Evolutionary conservation across 176 grass and related monocot species (phyloP).

Genomic region (Oryza meridionalis): DNA sequence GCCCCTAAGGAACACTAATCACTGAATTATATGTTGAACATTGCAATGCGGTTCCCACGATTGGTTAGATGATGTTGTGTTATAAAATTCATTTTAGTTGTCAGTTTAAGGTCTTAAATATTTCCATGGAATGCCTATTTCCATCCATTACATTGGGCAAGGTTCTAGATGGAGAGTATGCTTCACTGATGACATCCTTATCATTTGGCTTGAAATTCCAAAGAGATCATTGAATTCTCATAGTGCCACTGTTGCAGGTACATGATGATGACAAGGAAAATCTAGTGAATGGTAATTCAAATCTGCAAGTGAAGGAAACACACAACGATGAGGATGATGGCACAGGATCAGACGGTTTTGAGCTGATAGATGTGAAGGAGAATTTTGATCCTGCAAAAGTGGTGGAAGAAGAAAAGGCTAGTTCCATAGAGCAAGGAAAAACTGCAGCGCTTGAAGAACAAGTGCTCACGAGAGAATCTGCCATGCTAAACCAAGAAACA

Average conservation of each 20-base stretch:
- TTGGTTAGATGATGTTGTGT: slow-evolving; percentile 1
- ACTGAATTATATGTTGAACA: not conserved
- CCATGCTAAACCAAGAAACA: slow-evolving; percentile 50
- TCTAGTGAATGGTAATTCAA: slow-evolving; percentile 47
- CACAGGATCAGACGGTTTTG: slow-evolving; percentile 71
- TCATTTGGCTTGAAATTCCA: slow-evolving; percentile 17
- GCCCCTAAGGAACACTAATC: not conserved
- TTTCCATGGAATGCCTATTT: not conserved
- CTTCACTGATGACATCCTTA: not conserved
- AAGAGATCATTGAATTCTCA: slow-evolving; percentile 27
- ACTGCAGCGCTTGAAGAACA: slow-evolving; percentile 47
- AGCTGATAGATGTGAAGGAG: slow-evolving; percentile 65
- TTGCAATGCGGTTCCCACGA: slow-evolving; percentile 7
- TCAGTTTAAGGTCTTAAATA: not conserved
- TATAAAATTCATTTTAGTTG: not conserved
- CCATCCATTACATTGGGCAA: slow-evolving; percentile 1
- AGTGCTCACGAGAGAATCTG: slow-evolving; percentile 31
- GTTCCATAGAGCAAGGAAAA: slow-evolving; percentile 36
- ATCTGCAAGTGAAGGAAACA: slow-evolving; percentile 47
- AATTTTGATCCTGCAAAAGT: slow-evolving; percentile 35
- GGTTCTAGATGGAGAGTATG: not conserved
- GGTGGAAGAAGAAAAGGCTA: slow-evolving; percentile 41
- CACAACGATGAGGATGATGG: slow-evolving; percentile 71
- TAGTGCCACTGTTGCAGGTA: slow-evolving; percentile 47
- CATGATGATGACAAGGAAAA: slow-evolving; percentile 47